Conservation (phyloP, 768 basidiomycete species). For the Suillus luteus region DNA sequence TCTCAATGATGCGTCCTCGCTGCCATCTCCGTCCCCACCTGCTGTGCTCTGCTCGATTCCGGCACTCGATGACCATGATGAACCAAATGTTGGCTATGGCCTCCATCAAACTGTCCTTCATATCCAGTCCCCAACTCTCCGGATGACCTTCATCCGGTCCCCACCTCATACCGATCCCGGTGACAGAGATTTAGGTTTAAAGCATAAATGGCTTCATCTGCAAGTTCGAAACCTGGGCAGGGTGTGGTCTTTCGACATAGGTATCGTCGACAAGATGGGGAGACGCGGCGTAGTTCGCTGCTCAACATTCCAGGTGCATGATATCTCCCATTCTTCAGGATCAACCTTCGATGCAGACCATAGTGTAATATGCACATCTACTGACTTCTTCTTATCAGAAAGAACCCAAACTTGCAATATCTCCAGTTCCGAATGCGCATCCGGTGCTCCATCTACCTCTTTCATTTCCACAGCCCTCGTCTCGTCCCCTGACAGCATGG, state of each 20-base stretch:
- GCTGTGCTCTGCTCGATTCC: conserved; percentile 48
- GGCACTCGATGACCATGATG: conserved; percentile 30
- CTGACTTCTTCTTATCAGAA: conserved; percentile 42
- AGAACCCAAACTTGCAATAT: conserved; percentile 46
- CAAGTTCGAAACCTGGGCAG: conserved; percentile 70
- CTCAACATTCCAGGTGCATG: conserved; percentile 78
- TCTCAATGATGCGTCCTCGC: conserved; percentile 57
- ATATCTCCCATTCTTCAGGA: conserved; percentile 6
- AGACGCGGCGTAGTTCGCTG: conserved; percentile 62
- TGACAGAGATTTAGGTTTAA: conserved; percentile 51
- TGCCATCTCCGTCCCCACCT: conserved; percentile 48
- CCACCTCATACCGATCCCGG: conserved; percentile 40
- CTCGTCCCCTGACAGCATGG: conserved; percentile 69
- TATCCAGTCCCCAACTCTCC: conserved; percentile 75
- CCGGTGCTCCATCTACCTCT: conserved; percentile 75
- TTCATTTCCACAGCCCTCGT: conserved; percentile 56
- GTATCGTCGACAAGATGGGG: conserved; percentile 64
- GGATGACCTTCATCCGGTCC: conserved; percentile 66
- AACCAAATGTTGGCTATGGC: conserved; percentile 35
- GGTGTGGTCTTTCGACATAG: conserved; percentile 77
- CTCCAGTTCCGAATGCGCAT: conserved; percentile 36
- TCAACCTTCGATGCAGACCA: conserved; percentile 4
- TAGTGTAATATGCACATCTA: conserved; percentile 2
- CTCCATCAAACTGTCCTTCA: conserved; percentile 74
- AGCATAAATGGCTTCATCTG: conserved; percentile 73